Evolutionary conservation across 257 asterid species (phyloP).

Genomic region (Schizonepeta tenuifolia): DNA sequence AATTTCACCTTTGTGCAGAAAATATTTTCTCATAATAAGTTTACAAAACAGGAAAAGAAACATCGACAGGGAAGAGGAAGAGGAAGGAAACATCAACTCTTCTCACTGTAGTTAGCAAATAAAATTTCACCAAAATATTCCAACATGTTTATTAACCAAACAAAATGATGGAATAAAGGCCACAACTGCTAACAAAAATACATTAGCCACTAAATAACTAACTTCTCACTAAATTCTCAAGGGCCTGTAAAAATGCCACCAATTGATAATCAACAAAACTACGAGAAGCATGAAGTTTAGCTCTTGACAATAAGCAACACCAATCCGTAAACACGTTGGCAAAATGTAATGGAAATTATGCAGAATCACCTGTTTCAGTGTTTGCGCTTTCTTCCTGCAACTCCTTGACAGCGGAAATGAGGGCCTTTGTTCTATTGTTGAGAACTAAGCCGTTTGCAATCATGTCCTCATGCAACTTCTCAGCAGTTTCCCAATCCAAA

Average conservation of each 20-base stretch:
- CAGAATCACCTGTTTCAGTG: slow-evolving; percentile 24
- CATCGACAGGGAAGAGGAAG: no score
- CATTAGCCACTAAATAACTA: slow-evolving; percentile 21
- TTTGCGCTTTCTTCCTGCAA: slow-evolving; percentile 52
- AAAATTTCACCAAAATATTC: slow-evolving; percentile 5
- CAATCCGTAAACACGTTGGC: neutral
- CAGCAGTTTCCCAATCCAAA: slow-evolving; percentile 83
- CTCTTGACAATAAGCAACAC: slow-evolving; percentile 4
- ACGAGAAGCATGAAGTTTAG: slow-evolving; percentile 1
- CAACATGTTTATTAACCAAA: slow-evolving; percentile 34
- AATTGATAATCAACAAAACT: slow-evolving; percentile 1
- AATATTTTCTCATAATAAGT: no score
- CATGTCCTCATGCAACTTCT: slow-evolving; percentile 72
- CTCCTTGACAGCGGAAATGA: slow-evolving; percentile 80
- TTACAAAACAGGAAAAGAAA: no score
- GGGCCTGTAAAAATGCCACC: slow-evolving; percentile 15
- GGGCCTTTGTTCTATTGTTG: slow-evolving; percentile 70
- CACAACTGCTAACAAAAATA: slow-evolving; percentile 32
- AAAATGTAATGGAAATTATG: slow-evolving; percentile 14
- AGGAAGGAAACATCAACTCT: neutral
- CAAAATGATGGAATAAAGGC: slow-evolving; percentile 10
- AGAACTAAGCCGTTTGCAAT: slow-evolving; percentile 59
- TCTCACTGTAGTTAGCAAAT: neutral
- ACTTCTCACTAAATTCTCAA: slow-evolving; percentile 6
- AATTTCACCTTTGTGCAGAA: no score